phyloP scores from a whole-genome alignment of 805 yeast species.

The Lipomyces yamadae region DNA sequence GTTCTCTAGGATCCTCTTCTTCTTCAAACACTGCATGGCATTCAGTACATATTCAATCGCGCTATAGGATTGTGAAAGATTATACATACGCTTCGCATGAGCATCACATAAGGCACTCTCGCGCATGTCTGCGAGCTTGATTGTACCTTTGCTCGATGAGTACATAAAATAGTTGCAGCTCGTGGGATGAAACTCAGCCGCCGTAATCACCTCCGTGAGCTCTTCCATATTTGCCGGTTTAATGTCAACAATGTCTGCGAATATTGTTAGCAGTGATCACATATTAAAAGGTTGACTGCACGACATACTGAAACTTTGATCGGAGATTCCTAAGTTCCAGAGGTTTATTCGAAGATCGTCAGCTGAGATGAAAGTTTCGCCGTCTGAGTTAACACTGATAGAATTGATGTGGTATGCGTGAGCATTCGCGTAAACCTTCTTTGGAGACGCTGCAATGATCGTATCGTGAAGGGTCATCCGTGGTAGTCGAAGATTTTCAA shows the following conservation, averaged over 20 bases:
- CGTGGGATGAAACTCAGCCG: conserved; percentile 93
- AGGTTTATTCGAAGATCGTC: conserved; percentile 94
- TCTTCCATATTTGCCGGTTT: conserved; percentile 99
- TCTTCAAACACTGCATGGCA: conserved; percentile 72
- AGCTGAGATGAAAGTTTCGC: conserved; percentile 88
- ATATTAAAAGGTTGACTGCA: neutral
- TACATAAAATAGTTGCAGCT: conserved; percentile 94
- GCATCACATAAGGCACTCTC: conserved; percentile 90
- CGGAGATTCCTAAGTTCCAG: conserved; percentile 94
- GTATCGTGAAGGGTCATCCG: conserved; percentile 91
- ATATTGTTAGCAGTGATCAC: conserved; percentile 1
- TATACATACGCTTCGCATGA: conserved; percentile 57
- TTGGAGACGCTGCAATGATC: conserved; percentile 92
- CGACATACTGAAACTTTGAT: conserved; percentile 73
- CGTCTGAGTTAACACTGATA: conserved; percentile 91
- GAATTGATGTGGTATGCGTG: conserved; percentile 98
- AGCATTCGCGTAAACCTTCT: conserved; percentile 88
- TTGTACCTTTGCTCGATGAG: conserved; percentile 92
- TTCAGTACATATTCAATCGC: conserved; percentile 44
- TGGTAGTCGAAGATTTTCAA: conserved; percentile 70
- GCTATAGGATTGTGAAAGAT: neutral
- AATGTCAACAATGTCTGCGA: conserved; percentile 81
- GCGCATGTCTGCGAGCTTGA: conserved; percentile 95
- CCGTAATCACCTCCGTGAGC: conserved; percentile 94
- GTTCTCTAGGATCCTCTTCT: conserved; percentile 86